Conservation (phyloP, 2,329 filamentous ascomycete genomes). For the Hymenoscyphus repandus region DNA sequence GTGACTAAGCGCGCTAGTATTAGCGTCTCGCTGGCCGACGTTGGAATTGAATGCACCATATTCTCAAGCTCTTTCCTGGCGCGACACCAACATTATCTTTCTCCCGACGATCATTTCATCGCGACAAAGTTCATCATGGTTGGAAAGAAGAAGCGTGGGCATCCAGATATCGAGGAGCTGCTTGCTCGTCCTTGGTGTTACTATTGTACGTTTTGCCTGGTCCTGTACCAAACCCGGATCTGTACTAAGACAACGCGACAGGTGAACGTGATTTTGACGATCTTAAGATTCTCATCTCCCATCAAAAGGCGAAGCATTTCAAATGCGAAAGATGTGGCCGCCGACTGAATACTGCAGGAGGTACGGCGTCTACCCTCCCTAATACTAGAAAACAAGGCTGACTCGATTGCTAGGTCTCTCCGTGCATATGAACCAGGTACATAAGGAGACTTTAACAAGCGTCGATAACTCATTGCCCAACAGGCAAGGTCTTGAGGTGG, state of each 20-base stretch:
- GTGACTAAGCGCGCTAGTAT: background rate
- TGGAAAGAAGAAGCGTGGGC: constrained; percentile 86
- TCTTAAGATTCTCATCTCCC: constrained; percentile 89
- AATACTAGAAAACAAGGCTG: constrained; percentile 11
- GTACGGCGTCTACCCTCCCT: constrained; percentile 39
- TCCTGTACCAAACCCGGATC: background rate
- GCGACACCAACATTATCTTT: constrained; percentile 4
- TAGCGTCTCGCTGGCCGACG: too few species aligned
- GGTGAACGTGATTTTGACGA: constrained; percentile 96
- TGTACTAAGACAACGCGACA: constrained; percentile 31
- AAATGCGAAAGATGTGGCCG: constrained; percentile 90
- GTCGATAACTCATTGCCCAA: constrained; percentile 92
- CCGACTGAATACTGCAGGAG: constrained; percentile 88
- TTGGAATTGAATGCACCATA: background rate
- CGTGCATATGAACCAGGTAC: constrained; percentile 97
- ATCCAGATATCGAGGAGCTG: constrained; percentile 83
- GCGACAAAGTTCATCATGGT: constrained; percentile 42
- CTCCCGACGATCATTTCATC: background rate
- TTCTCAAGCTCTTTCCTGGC: background rate
- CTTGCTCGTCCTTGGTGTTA: constrained; percentile 92
- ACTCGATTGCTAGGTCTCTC: constrained; percentile 61
- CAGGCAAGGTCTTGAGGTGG: constrained; percentile 78
- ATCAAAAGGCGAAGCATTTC: constrained; percentile 99
- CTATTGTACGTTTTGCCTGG: constrained; percentile 62
- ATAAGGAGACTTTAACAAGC: constrained; percentile 82